phyloP scores from a whole-genome alignment of 768 basidiomycete genomes.

The Kwoniella newhampshirensis region DNA sequence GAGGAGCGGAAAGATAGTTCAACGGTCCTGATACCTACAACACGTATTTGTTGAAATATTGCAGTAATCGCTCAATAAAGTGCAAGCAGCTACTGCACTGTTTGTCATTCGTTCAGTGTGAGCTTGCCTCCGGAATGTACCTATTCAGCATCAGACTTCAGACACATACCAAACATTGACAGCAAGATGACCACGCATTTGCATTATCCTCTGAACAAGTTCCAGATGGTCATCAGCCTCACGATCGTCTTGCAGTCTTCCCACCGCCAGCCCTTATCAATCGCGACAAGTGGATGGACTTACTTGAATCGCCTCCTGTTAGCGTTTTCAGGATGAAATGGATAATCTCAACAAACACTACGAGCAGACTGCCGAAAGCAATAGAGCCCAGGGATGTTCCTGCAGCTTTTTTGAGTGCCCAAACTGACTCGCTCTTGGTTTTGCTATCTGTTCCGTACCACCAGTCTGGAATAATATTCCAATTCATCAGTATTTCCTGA shows the following conservation, averaged over 20 bases:
- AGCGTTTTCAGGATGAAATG: slow-evolving; percentile 1
- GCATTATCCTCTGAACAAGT: too few relatives aligned
- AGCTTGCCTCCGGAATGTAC: too few relatives aligned
- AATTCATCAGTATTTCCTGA: not conserved
- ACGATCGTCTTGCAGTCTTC: too few relatives aligned
- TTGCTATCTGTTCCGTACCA: slow-evolving; percentile 3
- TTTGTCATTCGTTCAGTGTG: not conserved
- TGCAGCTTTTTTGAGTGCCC: slow-evolving; percentile 12
- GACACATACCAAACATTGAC: too few relatives aligned
- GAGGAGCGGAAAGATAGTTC: too few relatives aligned
- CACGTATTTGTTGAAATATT: slow-evolving; percentile 17
- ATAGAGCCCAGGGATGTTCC: slow-evolving; percentile 4
- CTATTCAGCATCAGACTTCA: too few relatives aligned
- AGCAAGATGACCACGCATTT: too few relatives aligned
- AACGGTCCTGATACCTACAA: too few relatives aligned
- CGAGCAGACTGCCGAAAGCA: slow-evolving; percentile 11
- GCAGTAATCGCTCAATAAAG: not conserved
- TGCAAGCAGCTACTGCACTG: slow-evolving; percentile 9
- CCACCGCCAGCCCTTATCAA: too few relatives aligned
- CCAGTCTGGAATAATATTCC: not conserved
- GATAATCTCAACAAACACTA: slow-evolving; percentile 1
- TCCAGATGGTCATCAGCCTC: too few relatives aligned
- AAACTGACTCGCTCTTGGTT: slow-evolving; percentile 1
- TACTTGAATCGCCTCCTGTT: slow-evolving; percentile 1
- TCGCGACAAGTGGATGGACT: not conserved